These are phyloP conservation scores for Phytophthora foliorum DNA, from an alignment of 352 stramenopile genomes.

Conservation along the genomic window DNA sequence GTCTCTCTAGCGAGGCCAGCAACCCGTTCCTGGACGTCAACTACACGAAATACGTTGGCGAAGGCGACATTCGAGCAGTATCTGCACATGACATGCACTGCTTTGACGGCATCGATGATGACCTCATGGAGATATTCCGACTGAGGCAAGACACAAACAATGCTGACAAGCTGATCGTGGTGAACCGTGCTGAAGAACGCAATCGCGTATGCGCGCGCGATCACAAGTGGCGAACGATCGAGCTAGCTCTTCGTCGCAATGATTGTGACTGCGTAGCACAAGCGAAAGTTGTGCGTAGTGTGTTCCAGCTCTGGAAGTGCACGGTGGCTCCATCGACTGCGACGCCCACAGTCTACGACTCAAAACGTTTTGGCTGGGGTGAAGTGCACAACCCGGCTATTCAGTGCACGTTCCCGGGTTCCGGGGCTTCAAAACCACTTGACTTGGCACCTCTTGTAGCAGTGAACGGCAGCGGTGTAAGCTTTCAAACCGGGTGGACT, in stretches of 20 bases:
- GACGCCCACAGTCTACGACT: conserved; percentile 44
- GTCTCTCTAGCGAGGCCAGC: conserved; percentile 63
- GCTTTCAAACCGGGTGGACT: conserved; percentile 78
- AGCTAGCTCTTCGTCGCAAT: conserved; percentile 86
- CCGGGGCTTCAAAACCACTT: conserved; percentile 25
- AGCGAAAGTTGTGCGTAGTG: conserved; percentile 86
- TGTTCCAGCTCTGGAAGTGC: conserved; percentile 97
- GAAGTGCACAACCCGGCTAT: conserved; percentile 56
- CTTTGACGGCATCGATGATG: conserved; percentile 89
- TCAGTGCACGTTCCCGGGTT: conserved; percentile 66
- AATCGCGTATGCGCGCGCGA: conserved; percentile 92
- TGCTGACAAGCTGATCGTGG: conserved; percentile 32
- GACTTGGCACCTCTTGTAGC: conserved; percentile 41
- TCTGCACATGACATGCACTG: conserved; percentile 93
- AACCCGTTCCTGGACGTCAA: conserved; percentile 80
- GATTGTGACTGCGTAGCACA: conserved; percentile 94
- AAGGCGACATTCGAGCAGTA: conserved; percentile 90
- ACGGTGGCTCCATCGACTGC: conserved; percentile 56
- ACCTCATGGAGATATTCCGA: conserved; percentile 72
- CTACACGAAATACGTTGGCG: conserved; percentile 92
- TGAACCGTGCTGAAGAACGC: conserved; percentile 79
- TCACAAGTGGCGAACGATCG: conserved; percentile 94
- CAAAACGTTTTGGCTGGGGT: conserved; percentile 66
- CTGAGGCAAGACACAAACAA: conserved; percentile 19
- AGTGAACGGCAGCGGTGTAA: conserved; percentile 44